Base-by-base conservation (phyloP, 768 basidiomycete genomes). In the Rhizopogon vesiculosus region DNA sequence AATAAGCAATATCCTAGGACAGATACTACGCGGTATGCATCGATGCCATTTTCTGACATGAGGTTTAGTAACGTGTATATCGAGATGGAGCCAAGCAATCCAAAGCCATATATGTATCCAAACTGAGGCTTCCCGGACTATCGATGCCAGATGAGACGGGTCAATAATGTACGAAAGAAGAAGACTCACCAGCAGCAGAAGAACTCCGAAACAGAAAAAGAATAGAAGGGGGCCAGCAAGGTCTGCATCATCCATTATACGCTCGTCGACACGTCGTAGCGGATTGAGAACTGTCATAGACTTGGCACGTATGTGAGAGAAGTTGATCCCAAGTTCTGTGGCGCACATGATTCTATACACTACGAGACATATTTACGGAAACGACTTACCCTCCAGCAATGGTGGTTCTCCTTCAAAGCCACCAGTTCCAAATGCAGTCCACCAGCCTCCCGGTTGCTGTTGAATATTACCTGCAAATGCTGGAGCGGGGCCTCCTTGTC, bases 231-330 rank as follows among this genome's bases (percentile, higher is more conserved):
- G 97, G 0, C 97, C 97, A 8, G 96, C 94, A 31, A 99, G 80
- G 73, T 99, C 97, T 19, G 96, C 95, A 64, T 99, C 97, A 71
- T 99, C 97, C 97, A 99, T 99, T 57, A 99, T 98, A 56, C 82
- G 87, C 59, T 89, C 91, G 58, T 97, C 88, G 33, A 95, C 83
- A 49, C 77, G 78, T 56, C 83, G 80, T 19, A 98, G 75, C 3
- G 97, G 97, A 65, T 99, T 98, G 50, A 99, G 83, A 7, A 98
- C 97, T 0, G 97, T 94, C 72, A 95, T 72, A 22, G 94, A 91
- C 76, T 98, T 99, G 55, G 83, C 86, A 38, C 89, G 83, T 72
- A 99, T 98, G 69, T 99, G 97, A 38, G 86, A 84, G 62, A 98
- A 97, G 74, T 99, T 98, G 69, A 99, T 95, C 41, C 97, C 97